Percentiles rank a stretch among this genome's conserved stretches.
phyloP scores from a whole-genome alignment of 2,329 filamentous ascomycete genomes.

The Neonectria ditissima region DNA sequence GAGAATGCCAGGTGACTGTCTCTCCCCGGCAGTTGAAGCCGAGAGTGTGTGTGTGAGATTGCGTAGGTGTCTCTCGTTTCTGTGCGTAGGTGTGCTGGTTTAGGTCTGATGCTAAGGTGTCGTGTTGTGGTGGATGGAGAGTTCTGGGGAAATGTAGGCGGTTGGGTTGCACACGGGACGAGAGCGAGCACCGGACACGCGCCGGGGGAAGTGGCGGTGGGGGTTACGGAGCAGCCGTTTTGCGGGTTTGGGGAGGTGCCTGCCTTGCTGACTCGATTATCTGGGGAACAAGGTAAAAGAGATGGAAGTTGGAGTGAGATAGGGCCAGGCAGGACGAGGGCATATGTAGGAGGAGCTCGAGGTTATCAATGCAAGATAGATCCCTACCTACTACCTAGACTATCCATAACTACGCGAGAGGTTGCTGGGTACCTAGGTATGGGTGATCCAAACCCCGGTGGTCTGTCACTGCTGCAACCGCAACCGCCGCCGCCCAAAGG shows the following conservation, averaged over 20 bases:
- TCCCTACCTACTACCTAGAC: no score
- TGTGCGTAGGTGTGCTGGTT: not conserved
- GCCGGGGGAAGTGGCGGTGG: conserved; percentile 2
- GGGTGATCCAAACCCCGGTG: not conserved
- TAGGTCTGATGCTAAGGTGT: not conserved
- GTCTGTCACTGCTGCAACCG: not conserved
- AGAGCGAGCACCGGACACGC: not conserved
- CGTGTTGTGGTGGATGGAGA: conserved; percentile 7
- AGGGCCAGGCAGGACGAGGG: not conserved
- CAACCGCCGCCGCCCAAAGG: no score
- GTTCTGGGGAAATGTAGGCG: not conserved
- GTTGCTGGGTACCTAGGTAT: no score
- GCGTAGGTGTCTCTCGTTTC: not conserved
- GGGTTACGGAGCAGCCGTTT: not conserved
- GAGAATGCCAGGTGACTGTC: conserved; percentile 1
- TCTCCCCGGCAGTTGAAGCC: not conserved
- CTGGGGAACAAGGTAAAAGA: not conserved
- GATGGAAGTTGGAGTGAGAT: not conserved
- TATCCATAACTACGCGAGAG: no score
- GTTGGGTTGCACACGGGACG: not conserved
- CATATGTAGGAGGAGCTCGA: not conserved
- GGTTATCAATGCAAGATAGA: not conserved
- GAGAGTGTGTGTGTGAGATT: not conserved
- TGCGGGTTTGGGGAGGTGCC: not conserved
- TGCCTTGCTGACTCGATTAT: not conserved